Evolutionary conservation across 2,329 filamentous ascomycete species (phyloP).

Genomic region (Phyllosticta citriasiana): DNA sequence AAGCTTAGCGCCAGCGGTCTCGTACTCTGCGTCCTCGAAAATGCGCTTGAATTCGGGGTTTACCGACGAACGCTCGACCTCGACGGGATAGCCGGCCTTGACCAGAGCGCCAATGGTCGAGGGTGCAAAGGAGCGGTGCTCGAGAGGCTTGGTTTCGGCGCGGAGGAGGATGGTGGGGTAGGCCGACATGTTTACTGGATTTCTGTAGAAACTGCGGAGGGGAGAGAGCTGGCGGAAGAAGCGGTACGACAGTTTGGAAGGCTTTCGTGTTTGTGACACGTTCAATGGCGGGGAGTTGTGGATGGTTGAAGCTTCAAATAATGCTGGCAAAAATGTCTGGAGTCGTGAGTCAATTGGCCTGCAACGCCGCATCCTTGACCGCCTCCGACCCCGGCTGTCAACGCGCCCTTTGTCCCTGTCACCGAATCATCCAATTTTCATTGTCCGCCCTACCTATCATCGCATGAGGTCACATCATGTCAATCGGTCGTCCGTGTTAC

Average conservation of each 20-base stretch:
- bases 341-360: not conserved
- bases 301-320: not conserved
- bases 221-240: not conserved
- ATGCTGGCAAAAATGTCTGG: not conserved
- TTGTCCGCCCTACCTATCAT: not conserved
- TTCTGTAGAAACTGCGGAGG: not conserved
- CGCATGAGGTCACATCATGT: not conserved
- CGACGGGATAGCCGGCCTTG: constrained; percentile 30
- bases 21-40: constrained; percentile 32
- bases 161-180: constrained; percentile 32
- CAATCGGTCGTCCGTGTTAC: not conserved
- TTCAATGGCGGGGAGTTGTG: not conserved
- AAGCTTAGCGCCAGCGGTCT: constrained; percentile 28
- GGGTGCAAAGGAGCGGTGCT: constrained; percentile 32
- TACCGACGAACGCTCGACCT: constrained; percentile 30
- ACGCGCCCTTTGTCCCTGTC: not conserved
- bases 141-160: constrained; percentile 31
- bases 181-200: constrained; percentile 12
- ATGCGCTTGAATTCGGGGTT: constrained; percentile 30
- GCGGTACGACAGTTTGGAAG: not conserved
- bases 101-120: constrained; percentile 31
- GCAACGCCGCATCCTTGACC: not conserved
- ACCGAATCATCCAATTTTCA: not conserved
- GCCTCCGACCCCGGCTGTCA: not conserved
- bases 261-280: not conserved